Evolutionary conservation across 805 yeast species (phyloP).

Genomic region (Spencermartinsiella europaea): DNA sequence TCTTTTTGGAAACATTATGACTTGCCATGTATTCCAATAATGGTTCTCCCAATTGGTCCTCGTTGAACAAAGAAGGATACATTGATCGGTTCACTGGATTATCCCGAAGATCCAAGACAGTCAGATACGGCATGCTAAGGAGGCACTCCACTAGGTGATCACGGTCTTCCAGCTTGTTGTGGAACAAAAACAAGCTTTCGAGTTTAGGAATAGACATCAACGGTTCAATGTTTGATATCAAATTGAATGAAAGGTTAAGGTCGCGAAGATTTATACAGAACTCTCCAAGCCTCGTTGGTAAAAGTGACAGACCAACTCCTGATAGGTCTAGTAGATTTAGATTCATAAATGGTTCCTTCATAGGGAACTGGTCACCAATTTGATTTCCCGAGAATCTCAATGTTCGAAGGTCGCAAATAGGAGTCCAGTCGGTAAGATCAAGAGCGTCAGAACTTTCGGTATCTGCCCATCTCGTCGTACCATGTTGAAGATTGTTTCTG

Average conservation of each 20-base stretch:
- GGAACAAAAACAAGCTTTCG: conserved; percentile 24
- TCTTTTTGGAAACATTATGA: background rate
- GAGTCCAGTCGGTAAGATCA: conserved; percentile 6
- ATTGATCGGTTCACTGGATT: conserved; percentile 27
- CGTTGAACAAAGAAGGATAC: conserved; percentile 14
- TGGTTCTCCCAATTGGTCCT: background rate
- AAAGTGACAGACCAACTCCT: conserved; percentile 19
- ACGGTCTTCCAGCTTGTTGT: conserved; percentile 21
- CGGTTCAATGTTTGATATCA: conserved; percentile 23
- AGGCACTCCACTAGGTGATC: background rate
- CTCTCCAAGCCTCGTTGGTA: conserved; percentile 26
- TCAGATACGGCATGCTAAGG: conserved; percentile 19
- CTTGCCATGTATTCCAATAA: background rate
- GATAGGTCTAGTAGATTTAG: conserved; percentile 30
- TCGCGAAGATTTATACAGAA: conserved; percentile 29
- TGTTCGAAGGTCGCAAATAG: conserved; percentile 29
- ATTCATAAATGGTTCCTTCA: conserved; percentile 27
- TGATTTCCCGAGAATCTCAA: conserved; percentile 39
- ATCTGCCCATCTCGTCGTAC: background rate
- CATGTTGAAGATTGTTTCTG: conserved; percentile 2
- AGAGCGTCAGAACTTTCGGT: background rate
- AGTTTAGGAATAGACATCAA: conserved; percentile 26
- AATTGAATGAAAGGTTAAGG: conserved; percentile 30
- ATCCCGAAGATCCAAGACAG: conserved; percentile 27
- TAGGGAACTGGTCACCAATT: conserved; percentile 13